Base-by-base conservation (phyloP, 306 rosid genomes). In the Quercus cerris region DNA sequence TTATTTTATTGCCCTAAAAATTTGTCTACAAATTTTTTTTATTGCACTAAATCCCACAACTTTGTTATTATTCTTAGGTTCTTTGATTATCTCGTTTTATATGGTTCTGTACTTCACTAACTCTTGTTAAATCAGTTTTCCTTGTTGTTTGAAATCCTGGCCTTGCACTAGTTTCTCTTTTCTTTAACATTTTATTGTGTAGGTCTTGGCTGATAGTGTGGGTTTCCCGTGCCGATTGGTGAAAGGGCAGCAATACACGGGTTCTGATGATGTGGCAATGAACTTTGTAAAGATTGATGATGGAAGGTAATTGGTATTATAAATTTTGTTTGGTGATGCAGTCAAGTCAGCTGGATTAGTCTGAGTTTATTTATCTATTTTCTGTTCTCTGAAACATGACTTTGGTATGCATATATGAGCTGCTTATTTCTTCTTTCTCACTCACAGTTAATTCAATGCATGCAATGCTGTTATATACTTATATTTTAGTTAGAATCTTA, bases 171-270 rank as follows among this genome's bases (percentile, higher is more conserved):
- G 76, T 49, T n/a, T 31, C 52, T 62, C 72, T 68, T 22, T 72
- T 35, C 78, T 49, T 72, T 68, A 71, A 58, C 61, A 19, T 55
- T 18, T 56, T 75, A 27, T 30, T 78, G 71, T 77, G 77, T 73
- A 95, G 99, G 93, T 89, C 87, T 89, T 95, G 91, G 96, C 99
- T 22, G 99, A 95, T 87, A 84, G 89, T 74, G 91, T 91, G 85
- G 92, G 92, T 67, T 79, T 95, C 74, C 97, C 97, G 23, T 93
- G 98, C 80, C 94, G 93, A 54, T 83, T 95, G 90, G 98, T 95
- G 75, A 93, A 93, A 85, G 98, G 99, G 83, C 88, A 84, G 57
- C 91, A 88, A 28, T 91, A 95, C 83, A 93, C 99, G 0, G 97
- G 96, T 30, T 95, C 97, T 44, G 84, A 87, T 57, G 90, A 90